Evolutionary conservation across 2,329 filamentous ascomycete species (phyloP), one percentile per base, ranked within the genome.

Genomic region (Paramyrothecium roridum): DNA sequence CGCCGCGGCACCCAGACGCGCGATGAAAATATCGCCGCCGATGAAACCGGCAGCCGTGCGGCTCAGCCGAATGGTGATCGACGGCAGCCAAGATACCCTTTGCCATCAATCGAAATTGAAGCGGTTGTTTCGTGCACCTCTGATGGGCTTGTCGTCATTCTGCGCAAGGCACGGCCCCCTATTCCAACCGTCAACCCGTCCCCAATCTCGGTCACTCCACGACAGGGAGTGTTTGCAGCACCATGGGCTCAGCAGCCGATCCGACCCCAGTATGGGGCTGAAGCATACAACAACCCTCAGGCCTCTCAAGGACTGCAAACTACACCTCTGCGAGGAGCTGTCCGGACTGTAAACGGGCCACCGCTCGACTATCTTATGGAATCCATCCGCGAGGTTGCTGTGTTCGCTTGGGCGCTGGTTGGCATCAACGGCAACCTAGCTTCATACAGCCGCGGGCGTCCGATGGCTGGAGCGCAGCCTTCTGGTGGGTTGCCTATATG

Each of bases 71-170:
- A 8, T 19, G 30, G 8, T 17, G 49, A 16, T 16, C 26, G n/a
- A n/a, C 21, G 48, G 17, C 48, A 30, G 12, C 48, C 17, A 30
- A n/a, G 16, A 40, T 51, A 20, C 62, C 63, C 65, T 1, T 67
- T 75, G 8, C 72, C 72, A 2, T 78, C 80, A 1, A 78, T 91
- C 52, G 90, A 96, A 72, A 76, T 96, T 3, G 91, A 96, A 73
- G 91, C 91, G 2, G 90, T 96, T n/a, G 87, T 96, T 6, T 96
- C 91, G 1, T 96, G 91, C 72, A 91, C 91, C 2, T 96, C 91
- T 0, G 91, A 96, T 68, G 91, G 91, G 1, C 77, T 96, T 1
- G 90, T 96, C 2, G 90, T 96, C 8, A 86, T 93, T 51, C 76
- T 96, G 16, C 84, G 91, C 54, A 84, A 83, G 59, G 91, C 91